Evolutionary conservation across 1,284 basidiomycete genomes (phyloP), one percentile per base, ranked within the genome.

Genomic region (Cerrena zonata): DNA sequence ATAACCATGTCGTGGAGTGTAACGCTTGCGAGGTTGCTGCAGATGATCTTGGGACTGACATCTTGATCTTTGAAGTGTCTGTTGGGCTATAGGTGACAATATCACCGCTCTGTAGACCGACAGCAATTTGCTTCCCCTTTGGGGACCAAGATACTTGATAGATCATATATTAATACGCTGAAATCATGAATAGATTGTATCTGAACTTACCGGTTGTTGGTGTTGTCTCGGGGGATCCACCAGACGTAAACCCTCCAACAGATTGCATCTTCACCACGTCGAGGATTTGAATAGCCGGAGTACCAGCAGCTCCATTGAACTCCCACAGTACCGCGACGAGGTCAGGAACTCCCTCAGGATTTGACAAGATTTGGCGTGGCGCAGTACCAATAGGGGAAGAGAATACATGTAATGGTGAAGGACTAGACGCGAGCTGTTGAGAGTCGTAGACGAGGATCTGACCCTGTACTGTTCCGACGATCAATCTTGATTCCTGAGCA

Each of bases 91-190:
- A 88, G 2, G 89, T 84, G 38, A 86, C 64, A 26, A 93, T 81
- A 51, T 86, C 81, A 2, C 91, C 90, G 18, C 73, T 76, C 52
- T 77, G 76, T 13, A 90, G 68, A 25, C 87, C 91, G 38, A 91
- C 76, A 0, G 87, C 89, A 27, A 93, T 68, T 56, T 91, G 89
- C 64, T 91, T 93, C 42, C 90, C 91, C 63, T 89, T 91, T 2
- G 89, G 84, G 2, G 91, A 92, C 90, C 91, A 93, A 19, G 82
- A 80, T 4, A 85, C 85, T 86, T 55, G 21, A 51, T 18, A 42
- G n/a, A n/a, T n/a, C n/a, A n/a, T n/a, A n/a, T 34, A 34, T 34
- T 7, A 34, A 41, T 0, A n/a, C 34, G 43, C 63, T 18, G 60
- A 53, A 7, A 34, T 34, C 15, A 34, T 34, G 30, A 7, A 41